A percentile compares a stretch with the other conserved stretches of the same genome.
Evolutionary conservation across 768 basidiomycete species (phyloP).

Genomic region (Sistotremastrum niveocremeum): DNA sequence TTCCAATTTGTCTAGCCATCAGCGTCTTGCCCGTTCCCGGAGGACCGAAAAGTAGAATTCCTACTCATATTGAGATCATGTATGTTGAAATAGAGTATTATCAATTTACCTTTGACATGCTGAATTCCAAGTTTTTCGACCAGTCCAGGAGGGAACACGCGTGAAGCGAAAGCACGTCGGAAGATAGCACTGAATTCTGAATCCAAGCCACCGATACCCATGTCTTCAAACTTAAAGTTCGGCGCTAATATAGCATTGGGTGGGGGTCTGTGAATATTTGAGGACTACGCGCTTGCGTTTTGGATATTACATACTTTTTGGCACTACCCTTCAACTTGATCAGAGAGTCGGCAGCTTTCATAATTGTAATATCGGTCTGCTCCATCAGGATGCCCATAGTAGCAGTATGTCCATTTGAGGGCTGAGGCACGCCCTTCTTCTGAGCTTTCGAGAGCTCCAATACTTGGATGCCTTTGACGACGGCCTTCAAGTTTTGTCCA

Average conservation of each 20-base stretch:
- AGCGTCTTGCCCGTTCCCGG: conserved; percentile 98
- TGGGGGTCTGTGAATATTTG: conserved; percentile 42
- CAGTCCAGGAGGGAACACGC: conserved; percentile 94
- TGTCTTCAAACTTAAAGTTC: conserved; percentile 99
- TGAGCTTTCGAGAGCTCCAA: conserved; percentile 54
- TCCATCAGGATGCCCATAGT: conserved; percentile 71
- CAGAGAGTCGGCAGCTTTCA: conserved; percentile 66
- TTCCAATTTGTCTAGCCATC: conserved; percentile 96
- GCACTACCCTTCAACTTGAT: conserved; percentile 90
- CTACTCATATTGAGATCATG: conserved; percentile 25
- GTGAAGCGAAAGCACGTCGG: conserved; percentile 93
- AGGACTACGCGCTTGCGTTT: conserved; percentile 4
- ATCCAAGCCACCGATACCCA: conserved; percentile 98
- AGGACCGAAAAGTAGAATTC: conserved; percentile 89
- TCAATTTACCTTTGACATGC: conserved; percentile 82
- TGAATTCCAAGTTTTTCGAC: conserved; percentile 97
- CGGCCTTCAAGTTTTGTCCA: conserved; percentile 66
- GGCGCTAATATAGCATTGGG: conserved; percentile 93
- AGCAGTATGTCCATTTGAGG: conserved; percentile 7
- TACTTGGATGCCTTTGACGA: conserved; percentile 43
- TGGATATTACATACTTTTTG: conserved; percentile 50
- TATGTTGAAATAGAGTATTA: too few relatives aligned
- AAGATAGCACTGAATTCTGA: conserved; percentile 93
- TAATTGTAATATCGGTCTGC: conserved; percentile 81
- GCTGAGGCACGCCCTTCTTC: conserved; percentile 25